Percentiles rank a stretch among this genome's conserved stretches.
Conservation (phyloP, 257 asterid genomes). For the Salvia miltiorrhiza region DNA sequence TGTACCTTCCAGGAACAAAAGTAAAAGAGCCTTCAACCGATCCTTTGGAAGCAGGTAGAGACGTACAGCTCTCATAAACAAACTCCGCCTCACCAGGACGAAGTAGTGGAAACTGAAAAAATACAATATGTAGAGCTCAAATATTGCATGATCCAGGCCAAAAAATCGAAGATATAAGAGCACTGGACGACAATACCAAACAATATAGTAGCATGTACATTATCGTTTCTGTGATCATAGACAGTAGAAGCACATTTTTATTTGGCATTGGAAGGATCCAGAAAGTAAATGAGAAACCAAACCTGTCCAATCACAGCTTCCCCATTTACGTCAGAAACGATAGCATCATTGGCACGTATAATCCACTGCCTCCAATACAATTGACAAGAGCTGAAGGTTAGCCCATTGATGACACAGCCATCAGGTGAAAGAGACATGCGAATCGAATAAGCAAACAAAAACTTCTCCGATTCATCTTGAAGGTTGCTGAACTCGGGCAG, state of each 20-base stretch:
- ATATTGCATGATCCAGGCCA: background rate
- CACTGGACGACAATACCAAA: background rate
- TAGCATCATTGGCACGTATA: constrained; percentile 48
- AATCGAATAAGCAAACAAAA: constrained; percentile 70
- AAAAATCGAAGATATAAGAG: background rate
- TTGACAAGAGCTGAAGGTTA: constrained; percentile 66
- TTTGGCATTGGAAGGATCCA: background rate
- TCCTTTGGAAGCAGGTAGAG: constrained; percentile 48
- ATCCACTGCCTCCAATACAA: constrained; percentile 83
- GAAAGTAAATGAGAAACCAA: constrained; percentile 11
- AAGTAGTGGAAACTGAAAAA: constrained; percentile 75
- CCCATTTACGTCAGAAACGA: constrained; percentile 55
- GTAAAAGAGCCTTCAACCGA: constrained; percentile 83
- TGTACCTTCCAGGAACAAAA: constrained; percentile 93
- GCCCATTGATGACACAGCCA: constrained; percentile 70
- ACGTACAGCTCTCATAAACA: constrained; percentile 71
- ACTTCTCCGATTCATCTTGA: constrained; percentile 49
- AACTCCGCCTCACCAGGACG: constrained; percentile 74
- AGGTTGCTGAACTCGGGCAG: constrained; percentile 78
- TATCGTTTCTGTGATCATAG: background rate
- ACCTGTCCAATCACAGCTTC: constrained; percentile 97
- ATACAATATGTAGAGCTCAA: constrained; percentile 19
- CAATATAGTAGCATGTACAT: constrained; percentile 4
- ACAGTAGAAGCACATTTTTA: constrained; percentile 38
- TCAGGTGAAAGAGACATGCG: constrained; percentile 75